Evolutionary conservation across 2,329 filamentous ascomycete genomes (phyloP).

Genomic region (Diaporthe citri): DNA sequence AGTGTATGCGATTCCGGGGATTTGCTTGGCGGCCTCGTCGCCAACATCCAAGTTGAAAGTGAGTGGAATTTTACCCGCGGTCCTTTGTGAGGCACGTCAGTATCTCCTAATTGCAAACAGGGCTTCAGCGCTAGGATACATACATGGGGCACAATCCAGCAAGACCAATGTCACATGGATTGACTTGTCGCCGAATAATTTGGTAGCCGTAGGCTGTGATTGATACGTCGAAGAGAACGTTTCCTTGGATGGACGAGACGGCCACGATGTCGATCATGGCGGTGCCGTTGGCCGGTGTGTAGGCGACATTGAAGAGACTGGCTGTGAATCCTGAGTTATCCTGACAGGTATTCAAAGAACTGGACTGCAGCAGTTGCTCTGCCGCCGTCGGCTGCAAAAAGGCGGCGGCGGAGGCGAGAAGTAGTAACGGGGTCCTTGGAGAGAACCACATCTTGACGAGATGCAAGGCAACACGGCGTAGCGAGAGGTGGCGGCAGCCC

Average conservation of each 20-base stretch:
- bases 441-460: slow-evolving; percentile 61
- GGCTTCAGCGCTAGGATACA: neutral
- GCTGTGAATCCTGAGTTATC: slow-evolving; percentile 87
- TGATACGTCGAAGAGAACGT: slow-evolving; percentile 81
- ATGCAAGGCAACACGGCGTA: slow-evolving; percentile 6
- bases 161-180: slow-evolving; percentile 81
- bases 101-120: neutral
- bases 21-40: slow-evolving; percentile 67
- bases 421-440: slow-evolving; percentile 58
- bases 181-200: slow-evolving; percentile 74
- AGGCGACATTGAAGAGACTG: slow-evolving; percentile 87
- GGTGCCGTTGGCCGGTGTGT: slow-evolving; percentile 80
- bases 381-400: slow-evolving; percentile 65
- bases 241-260: slow-evolving; percentile 84
- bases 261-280: slow-evolving; percentile 82
- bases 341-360: slow-evolving; percentile 88
- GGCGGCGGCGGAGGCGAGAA: slow-evolving; percentile 59
- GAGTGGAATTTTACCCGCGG: slow-evolving; percentile 82
- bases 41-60: slow-evolving; percentile 76
- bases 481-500: slow-evolving; percentile 19
- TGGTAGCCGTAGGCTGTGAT: slow-evolving; percentile 87
- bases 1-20: slow-evolving; percentile 88
- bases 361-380: slow-evolving; percentile 80
- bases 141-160: slow-evolving; percentile 88
- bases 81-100: slow-evolving; percentile 47